These are phyloP conservation scores for Kitagawia praeruptora DNA, from an alignment of 129 eudicot genomes.

Conservation along the genomic window DNA sequence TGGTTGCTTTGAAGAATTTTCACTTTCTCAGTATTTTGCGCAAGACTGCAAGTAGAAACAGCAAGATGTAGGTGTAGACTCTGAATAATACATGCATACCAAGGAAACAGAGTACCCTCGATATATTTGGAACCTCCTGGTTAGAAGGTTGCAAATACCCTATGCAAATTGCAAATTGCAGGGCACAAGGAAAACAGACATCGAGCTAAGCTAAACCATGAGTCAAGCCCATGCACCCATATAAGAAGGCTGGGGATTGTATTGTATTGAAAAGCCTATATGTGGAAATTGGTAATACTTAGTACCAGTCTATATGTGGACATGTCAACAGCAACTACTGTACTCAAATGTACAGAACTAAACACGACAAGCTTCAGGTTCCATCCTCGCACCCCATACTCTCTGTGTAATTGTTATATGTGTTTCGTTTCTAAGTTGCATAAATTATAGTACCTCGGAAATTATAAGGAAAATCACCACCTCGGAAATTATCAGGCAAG, in stretches of 20 bases:
- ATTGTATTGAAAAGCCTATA: conserved; percentile 2
- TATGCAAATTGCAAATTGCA: background rate
- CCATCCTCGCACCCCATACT: too few species aligned
- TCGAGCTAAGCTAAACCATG: conserved; percentile 72
- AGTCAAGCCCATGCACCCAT: conserved; percentile 82
- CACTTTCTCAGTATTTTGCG: conserved; percentile 34
- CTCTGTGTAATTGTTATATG: too few species aligned
- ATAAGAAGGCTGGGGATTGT: conserved; percentile 53
- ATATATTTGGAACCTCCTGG: conserved; percentile 19
- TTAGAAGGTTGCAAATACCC: too few species aligned
- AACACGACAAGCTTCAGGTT: too few species aligned
- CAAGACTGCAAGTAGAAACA: conserved; percentile 59
- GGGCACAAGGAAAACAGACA: background rate
- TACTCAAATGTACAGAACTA: too few species aligned
- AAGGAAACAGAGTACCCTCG: conserved; percentile 59
- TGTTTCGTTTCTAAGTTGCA: too few species aligned
- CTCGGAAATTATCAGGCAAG: too few species aligned
- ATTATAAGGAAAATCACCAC: too few species aligned
- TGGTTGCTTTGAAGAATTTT: conserved; percentile 42
- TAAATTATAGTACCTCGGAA: too few species aligned
- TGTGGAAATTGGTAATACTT: too few species aligned
- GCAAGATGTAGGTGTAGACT: conserved; percentile 63
- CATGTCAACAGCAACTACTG: too few species aligned
- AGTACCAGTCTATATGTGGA: too few species aligned
- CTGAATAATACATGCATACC: conserved; percentile 73